These are phyloP conservation scores for Dovyalis caffra DNA, from an alignment of 345 rosid species.

Conservation along the genomic window DNA sequence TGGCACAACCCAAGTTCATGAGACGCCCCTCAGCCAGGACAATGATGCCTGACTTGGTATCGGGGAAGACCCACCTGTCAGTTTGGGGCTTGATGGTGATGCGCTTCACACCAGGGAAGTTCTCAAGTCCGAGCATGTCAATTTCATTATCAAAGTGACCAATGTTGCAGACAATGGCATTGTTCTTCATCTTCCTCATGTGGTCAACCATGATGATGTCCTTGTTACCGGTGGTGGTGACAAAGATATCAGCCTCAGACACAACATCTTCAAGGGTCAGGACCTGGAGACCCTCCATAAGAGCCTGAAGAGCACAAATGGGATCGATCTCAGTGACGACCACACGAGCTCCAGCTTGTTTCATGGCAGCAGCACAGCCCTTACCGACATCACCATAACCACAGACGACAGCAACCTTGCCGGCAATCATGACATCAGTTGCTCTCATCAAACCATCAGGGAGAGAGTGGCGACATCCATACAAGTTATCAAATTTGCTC, in stretches of 20 bases:
- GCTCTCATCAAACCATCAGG: constrained; percentile 99
- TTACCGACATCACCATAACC: constrained; percentile 99
- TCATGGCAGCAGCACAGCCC: constrained; percentile 93
- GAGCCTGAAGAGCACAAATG: constrained; percentile 88
- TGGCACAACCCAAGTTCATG: constrained; percentile 96
- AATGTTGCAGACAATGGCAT: constrained; percentile 94
- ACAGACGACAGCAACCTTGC: constrained; percentile 71
- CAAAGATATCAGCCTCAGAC: constrained; percentile 75
- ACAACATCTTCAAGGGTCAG: constrained; percentile 70
- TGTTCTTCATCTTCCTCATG: constrained; percentile 98
- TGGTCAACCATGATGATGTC: constrained; percentile 84
- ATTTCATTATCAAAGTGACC: constrained; percentile 95
- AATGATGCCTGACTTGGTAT: constrained; percentile 70
- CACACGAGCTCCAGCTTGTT: constrained; percentile 90
- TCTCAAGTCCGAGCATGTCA: constrained; percentile 79
- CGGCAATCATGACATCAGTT: constrained; percentile 95
- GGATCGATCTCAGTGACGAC: constrained; percentile 92
- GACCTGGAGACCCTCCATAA: constrained; percentile 89
- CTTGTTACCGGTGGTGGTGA: constrained; percentile 91
- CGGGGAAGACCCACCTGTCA: constrained; percentile 91
- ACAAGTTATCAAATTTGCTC: constrained; percentile 98
- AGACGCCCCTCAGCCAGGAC: constrained; percentile 88
- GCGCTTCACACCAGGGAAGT: constrained; percentile 75
- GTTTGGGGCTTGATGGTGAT: constrained; percentile 97
- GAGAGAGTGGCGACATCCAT: constrained; percentile 97